Percentiles rank a stretch among this genome's conserved stretches.
Conservation (phyloP, 306 rosid species). For the Canavalia ensiformis region DNA sequence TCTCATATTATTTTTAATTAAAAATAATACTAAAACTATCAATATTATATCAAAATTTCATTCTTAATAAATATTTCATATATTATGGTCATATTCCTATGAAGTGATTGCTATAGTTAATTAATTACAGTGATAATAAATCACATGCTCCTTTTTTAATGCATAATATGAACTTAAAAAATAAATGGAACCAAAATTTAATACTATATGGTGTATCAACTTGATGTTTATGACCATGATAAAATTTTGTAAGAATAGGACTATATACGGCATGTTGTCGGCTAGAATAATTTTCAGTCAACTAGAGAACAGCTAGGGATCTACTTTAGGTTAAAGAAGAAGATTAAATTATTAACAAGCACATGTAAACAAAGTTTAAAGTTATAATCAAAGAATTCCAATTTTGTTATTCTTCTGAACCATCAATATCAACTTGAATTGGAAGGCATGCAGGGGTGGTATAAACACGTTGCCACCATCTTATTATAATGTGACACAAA, state of each 20-base stretch:
- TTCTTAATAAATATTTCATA: neutral
- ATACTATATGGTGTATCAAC: neutral
- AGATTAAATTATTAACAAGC: constrained; percentile 27
- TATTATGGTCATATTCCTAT: constrained; percentile 28
- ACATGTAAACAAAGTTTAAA: constrained; percentile 32
- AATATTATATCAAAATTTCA: too few species aligned
- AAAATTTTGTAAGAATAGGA: neutral
- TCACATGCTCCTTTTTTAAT: constrained; percentile 4
- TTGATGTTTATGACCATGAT: constrained; percentile 30
- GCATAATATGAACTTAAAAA: neutral
- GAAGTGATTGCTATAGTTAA: constrained; percentile 45
- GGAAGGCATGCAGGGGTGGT: neutral
- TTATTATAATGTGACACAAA: constrained; percentile 37
- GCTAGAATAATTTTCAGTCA: constrained; percentile 47
- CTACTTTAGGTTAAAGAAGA: constrained; percentile 47
- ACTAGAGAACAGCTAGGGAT: constrained; percentile 42
- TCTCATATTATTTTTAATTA: too few species aligned
- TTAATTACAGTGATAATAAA: constrained; percentile 4
- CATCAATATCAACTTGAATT: constrained; percentile 13
- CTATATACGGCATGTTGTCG: neutral
- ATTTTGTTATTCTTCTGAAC: constrained; percentile 6
- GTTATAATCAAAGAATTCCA: constrained; percentile 21
- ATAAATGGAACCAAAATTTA: constrained; percentile 16
- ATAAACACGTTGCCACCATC: constrained; percentile 10
- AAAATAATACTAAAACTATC: too few species aligned